These are phyloP conservation scores for Calonectria pauciramosa DNA, from an alignment of 2,329 filamentous ascomycete species.

Conservation along the genomic window DNA sequence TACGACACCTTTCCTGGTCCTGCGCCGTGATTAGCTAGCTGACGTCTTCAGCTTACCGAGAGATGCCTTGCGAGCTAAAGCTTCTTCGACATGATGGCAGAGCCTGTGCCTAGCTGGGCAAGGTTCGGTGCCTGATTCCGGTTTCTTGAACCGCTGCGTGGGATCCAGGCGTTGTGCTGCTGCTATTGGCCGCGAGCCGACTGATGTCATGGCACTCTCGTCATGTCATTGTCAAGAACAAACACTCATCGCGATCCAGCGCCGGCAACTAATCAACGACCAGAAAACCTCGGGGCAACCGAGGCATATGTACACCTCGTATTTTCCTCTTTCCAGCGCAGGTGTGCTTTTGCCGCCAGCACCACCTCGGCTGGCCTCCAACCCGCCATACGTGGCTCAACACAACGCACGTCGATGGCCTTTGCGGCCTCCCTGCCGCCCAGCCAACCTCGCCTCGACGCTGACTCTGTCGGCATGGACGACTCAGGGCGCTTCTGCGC, in stretches of 20 bases:
- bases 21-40: slow-evolving; percentile 16
- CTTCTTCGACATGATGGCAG: background rate
- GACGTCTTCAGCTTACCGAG: background rate
- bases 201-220: slow-evolving; percentile 1
- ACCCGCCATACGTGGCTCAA: slow-evolving; percentile 17
- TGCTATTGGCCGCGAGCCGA: background rate
- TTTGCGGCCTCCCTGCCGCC: background rate
- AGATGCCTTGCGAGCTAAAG: background rate
- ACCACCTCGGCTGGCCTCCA: background rate
- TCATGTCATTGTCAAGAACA: slow-evolving; percentile 9
- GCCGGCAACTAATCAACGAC: background rate
- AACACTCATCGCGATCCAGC: background rate
- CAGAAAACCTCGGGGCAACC: background rate
- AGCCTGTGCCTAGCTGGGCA: background rate
- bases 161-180: background rate
- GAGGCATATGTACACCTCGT: background rate
- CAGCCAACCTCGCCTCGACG: background rate
- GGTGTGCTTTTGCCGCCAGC: background rate
- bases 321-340: background rate
- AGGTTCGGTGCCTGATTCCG: background rate
- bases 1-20: background rate
- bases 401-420: background rate
- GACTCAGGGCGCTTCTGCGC: background rate
- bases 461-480: background rate
- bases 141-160: background rate